phyloP scores from a whole-genome alignment of 169 alveolate genomes.

The Plasmodium sp. region DNA sequence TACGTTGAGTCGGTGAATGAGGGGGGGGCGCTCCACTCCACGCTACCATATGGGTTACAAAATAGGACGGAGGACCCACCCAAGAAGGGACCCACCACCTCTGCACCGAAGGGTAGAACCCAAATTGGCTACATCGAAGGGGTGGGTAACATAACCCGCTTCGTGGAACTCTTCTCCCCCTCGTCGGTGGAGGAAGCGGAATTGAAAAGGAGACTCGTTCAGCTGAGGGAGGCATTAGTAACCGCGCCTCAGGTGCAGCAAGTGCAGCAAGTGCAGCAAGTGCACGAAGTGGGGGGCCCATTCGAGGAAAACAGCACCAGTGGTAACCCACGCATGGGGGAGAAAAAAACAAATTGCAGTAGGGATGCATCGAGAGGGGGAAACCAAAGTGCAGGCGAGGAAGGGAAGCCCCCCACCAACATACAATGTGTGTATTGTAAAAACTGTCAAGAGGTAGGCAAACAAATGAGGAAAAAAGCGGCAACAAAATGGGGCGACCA shows the following conservation, averaged over 20 bases:
- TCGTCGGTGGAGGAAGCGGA: background rate
- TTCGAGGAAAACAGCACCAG: background rate
- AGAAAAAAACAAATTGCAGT: background rate
- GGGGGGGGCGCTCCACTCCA: background rate
- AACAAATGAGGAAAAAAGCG: background rate
- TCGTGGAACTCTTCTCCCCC: constrained; percentile 2
- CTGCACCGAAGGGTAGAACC: background rate
- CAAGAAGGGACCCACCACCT: background rate
- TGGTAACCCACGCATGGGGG: background rate
- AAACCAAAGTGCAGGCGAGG: background rate
- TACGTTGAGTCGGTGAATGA: background rate
- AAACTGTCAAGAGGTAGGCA: background rate
- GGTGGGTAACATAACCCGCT: background rate
- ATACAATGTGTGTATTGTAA: background rate
- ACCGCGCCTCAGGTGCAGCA: background rate
- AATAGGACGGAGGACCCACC: background rate
- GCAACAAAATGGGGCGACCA: background rate
- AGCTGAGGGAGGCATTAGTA: background rate
- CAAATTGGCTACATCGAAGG: constrained; percentile 34
- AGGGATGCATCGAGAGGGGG: background rate
- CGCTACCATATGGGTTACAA: background rate
- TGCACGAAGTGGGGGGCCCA: too few species aligned
- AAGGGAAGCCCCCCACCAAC: background rate
- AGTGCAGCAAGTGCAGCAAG: background rate
- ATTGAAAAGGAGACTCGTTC: constrained; percentile 7